phyloP scores from a whole-genome alignment of 768 basidiomycete species.

The Kwoniella dejecticola region DNA sequence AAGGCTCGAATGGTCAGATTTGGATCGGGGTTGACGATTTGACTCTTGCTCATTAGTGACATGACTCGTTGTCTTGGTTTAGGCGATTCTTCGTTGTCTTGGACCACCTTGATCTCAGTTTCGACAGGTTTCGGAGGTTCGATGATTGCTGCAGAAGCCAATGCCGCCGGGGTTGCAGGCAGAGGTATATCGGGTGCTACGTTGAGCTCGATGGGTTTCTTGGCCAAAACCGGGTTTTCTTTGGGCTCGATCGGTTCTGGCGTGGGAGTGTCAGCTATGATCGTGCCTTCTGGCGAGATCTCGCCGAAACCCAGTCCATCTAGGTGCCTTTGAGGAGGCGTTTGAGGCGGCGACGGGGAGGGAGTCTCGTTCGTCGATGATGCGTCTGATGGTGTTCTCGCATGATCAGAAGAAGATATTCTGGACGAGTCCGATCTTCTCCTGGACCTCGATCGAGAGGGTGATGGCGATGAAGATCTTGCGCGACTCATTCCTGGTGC shows the following conservation, averaged over 20 bases:
- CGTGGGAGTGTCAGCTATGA: neutral
- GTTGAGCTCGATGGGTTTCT: conserved; percentile 22
- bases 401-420: conserved; percentile 36
- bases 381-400: conserved; percentile 43
- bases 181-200: conserved; percentile 38
- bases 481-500: conserved; percentile 6
- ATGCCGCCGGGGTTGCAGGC: conserved; percentile 20
- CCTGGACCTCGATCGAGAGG: neutral
- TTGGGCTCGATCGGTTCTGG: neutral
- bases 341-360: conserved; percentile 45
- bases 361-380: conserved; percentile 39
- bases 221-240: conserved; percentile 1
- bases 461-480: too few species aligned
- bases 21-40: conserved; percentile 27
- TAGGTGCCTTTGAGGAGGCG: conserved; percentile 31
- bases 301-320: conserved; percentile 22
- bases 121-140: conserved; percentile 55
- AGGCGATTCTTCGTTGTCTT: conserved; percentile 70
- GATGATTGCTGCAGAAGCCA: conserved; percentile 14
- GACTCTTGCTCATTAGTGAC: conserved; percentile 61
- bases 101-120: conserved; percentile 49
- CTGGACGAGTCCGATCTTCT: conserved; percentile 19
- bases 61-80: conserved; percentile 84
- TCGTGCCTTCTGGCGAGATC: conserved; percentile 2
- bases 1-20: conserved; percentile 14